Conservation (phyloP, 2,329 filamentous ascomycete species). For the Penicillium paneum region DNA sequence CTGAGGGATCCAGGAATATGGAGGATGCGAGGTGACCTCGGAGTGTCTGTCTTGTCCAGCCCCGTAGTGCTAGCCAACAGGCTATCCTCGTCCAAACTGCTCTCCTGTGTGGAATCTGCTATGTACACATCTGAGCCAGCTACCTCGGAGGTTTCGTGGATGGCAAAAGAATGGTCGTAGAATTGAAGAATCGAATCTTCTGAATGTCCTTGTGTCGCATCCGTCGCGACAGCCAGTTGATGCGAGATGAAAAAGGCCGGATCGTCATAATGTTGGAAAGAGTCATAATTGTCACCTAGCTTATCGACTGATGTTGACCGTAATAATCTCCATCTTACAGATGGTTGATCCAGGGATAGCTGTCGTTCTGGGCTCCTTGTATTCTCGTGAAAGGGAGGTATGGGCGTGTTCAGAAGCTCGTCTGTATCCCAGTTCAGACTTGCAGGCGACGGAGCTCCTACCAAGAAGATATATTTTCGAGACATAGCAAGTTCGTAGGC, state of each 20-base stretch:
- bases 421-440: conserved; percentile 55
- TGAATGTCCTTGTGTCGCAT: conserved; percentile 6
- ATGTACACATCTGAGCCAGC: conserved; percentile 21
- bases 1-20: conserved; percentile 51
- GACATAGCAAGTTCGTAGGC: conserved; percentile 22
- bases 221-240: conserved; percentile 24
- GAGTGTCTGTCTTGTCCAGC: conserved; percentile 10
- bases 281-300: conserved; percentile 7
- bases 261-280: conserved; percentile 14
- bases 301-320: conserved; percentile 12
- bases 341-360: conserved; percentile 9
- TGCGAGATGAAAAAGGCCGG: conserved; percentile 32
- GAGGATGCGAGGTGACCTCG: conserved; percentile 13
- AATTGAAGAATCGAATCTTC: conserved; percentile 56
- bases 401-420: conserved; percentile 50
- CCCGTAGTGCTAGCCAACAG: conserved; percentile 2
- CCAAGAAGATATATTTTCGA: conserved; percentile 48
- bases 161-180: conserved; percentile 71
- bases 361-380: conserved; percentile 2
- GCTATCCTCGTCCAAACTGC: conserved; percentile 20
- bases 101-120: conserved; percentile 27
- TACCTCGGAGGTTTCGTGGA: conserved; percentile 57
- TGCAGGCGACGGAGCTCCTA: conserved; percentile 59
- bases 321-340: conserved; percentile 32
- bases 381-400: conserved; percentile 31